Conservation (phyloP, 306 rosid species). For the Quercus engelmannii region DNA sequence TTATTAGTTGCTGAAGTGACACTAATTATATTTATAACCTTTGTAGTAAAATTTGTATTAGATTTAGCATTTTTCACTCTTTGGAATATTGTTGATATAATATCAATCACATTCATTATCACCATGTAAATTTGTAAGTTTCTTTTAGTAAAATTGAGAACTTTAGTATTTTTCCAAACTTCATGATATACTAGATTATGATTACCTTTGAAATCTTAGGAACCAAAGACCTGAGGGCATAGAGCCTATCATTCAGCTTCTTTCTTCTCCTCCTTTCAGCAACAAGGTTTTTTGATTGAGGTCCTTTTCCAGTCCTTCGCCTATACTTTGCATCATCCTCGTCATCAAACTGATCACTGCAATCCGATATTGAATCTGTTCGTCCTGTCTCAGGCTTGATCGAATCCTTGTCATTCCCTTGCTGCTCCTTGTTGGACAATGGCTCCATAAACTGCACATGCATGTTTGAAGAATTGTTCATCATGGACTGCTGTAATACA, state of each 20-base stretch:
- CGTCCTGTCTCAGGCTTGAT: constrained; percentile 46
- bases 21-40: too few species aligned
- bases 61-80: too few species aligned
- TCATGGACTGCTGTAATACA: constrained; percentile 30
- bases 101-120: too few species aligned
- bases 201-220: constrained; percentile 80
- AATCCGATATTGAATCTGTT: constrained; percentile 74
- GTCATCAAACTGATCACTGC: constrained; percentile 81
- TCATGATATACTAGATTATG: background rate
- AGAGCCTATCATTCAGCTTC: constrained; percentile 83
- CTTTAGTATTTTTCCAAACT: too few species aligned
- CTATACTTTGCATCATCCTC: constrained; percentile 70
- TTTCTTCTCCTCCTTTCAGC: constrained; percentile 96
- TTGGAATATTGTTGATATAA: too few species aligned
- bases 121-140: too few species aligned
- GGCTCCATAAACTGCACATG: constrained; percentile 37
- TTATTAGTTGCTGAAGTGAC: too few species aligned
- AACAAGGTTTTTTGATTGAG: constrained; percentile 72
- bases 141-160: too few species aligned
- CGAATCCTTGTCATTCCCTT: constrained; percentile 47
- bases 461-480: constrained; percentile 25
- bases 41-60: too few species aligned
- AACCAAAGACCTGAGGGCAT: constrained; percentile 82
- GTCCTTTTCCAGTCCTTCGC: constrained; percentile 63
- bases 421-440: constrained; percentile 45